A percentile compares a stretch with the other conserved stretches of the same genome.
These are phyloP conservation scores for Hymenoscyphus scutula DNA, from an alignment of 2,329 filamentous ascomycete genomes.

Conservation along the genomic window DNA sequence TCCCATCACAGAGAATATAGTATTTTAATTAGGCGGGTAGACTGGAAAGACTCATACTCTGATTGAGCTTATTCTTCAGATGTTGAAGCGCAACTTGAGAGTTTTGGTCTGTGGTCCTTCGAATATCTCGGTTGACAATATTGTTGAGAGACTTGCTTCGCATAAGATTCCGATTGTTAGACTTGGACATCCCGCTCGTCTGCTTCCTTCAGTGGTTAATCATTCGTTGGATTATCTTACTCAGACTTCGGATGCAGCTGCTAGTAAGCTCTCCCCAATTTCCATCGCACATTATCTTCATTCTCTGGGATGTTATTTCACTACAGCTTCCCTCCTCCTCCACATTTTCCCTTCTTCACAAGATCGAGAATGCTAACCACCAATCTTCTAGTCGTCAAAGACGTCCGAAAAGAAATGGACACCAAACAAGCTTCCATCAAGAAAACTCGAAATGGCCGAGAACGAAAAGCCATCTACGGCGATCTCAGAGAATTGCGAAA, in stretches of 20 bases:
- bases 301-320: no score
- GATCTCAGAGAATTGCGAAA: slow-evolving; percentile 83
- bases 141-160: slow-evolving; percentile 77
- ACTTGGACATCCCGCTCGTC: slow-evolving; percentile 85
- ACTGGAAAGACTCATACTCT: slow-evolving; percentile 97
- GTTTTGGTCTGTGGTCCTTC: slow-evolving; percentile 94
- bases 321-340: no score
- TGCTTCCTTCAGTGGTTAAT: slow-evolving; percentile 81
- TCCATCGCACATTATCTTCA: no score
- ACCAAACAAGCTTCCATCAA: slow-evolving; percentile 83
- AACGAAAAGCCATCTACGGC: slow-evolving; percentile 76
- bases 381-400: slow-evolving; percentile 62
- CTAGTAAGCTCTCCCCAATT: no score
- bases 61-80: slow-evolving; percentile 91
- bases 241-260: slow-evolving; percentile 83
- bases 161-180: slow-evolving; percentile 85
- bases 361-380: neutral
- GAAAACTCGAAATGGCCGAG: slow-evolving; percentile 78
- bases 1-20: neutral
- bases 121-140: slow-evolving; percentile 97
- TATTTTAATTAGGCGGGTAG: slow-evolving; percentile 36
- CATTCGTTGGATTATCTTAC: slow-evolving; percentile 92
- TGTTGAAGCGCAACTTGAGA: slow-evolving; percentile 69
- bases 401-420: slow-evolving; percentile 91
- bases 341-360: no score